A percentile compares a stretch with the other conserved stretches of the same genome.
These are phyloP conservation scores for Hygrocybe punicea DNA, from an alignment of 768 basidiomycete genomes.

Conservation along the genomic window DNA sequence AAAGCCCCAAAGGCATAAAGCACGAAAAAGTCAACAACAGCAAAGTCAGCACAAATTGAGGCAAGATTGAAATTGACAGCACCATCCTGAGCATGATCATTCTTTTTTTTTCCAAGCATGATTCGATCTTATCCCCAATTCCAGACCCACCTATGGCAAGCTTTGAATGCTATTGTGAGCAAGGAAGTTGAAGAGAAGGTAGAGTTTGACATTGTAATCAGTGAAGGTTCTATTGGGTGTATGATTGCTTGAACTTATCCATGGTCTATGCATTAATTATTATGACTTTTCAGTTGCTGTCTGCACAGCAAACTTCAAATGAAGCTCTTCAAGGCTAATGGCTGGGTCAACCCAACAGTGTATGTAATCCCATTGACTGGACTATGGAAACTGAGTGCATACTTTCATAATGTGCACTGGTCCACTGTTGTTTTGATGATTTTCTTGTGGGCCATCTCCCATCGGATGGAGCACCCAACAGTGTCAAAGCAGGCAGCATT, in stretches of 20 bases:
- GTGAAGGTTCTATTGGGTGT: neutral
- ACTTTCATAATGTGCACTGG: constrained; percentile 21
- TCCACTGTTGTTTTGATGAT: neutral
- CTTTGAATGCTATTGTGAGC: constrained; percentile 56
- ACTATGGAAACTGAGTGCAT: constrained; percentile 19
- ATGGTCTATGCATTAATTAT: no score
- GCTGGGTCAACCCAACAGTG: constrained; percentile 42
- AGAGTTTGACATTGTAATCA: constrained; percentile 39
- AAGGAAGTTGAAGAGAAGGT: constrained; percentile 57
- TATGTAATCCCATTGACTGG: constrained; percentile 30
- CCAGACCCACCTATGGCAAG: constrained; percentile 50
- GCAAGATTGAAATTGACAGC: no score
- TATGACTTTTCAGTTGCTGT: no score
- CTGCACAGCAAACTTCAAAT: no score
- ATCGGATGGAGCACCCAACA: constrained; percentile 18
- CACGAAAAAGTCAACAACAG: no score
- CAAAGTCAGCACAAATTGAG: no score
- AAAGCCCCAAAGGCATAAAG: no score
- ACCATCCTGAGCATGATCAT: constrained; percentile 32
- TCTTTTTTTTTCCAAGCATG: neutral
- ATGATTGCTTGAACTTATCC: no score
- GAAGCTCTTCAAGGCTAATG: constrained; percentile 42
- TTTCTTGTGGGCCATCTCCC: constrained; percentile 44
- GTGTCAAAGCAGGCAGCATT: constrained; percentile 30
- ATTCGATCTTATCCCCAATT: constrained; percentile 61